Base-by-base conservation (phyloP, 2,329 filamentous ascomycete genomes). In the Colletotrichum coccodes region DNA sequence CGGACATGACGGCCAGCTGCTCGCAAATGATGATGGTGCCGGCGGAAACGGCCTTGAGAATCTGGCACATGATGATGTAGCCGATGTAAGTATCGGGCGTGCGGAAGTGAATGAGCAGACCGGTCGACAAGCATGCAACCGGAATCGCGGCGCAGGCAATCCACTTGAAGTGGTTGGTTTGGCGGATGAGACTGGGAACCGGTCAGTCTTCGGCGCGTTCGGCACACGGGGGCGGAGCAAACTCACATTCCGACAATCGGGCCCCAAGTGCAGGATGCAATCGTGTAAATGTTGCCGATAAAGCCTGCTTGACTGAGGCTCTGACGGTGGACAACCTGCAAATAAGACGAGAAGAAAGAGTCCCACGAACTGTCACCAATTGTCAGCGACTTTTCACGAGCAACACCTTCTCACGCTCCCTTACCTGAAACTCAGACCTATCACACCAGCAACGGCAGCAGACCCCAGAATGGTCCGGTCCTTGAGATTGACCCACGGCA, bases 11-110 rank as follows among this genome's bases (percentile, higher is more conserved):
- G 6, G 79, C 78, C 16, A 81, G 73, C 60, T 80, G 76, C 64
- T 88, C 83, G 59, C 84, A 84, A 59, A 91, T 87, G 67, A 72
- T 72, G 23, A 75, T 71, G 5, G 72, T 72, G 6, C 75, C 75
- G 2, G 70, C 60, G 0, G 84, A 86, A 32, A 89, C 72, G 14
- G 78, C 75, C 59, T 79, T 77, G 68, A 81, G 78, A 49, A 81
- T 75, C 62, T 81, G 76, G 70, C 78, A 80, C 78, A 81, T 80
- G 63, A 81, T 73, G 23, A 79, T 73, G 71, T 79, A 80, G 1
- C 79, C 79, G 26, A 80, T 73, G 57, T 70, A 64, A 12, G 72
- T 72, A 21, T 68, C 73, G 0, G 78, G 75, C n/a, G 72, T 71
- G n/a, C 79, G 75, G 72, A 81, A 81, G 70, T 79, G 70, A 61